A percentile compares a stretch with the other conserved stretches of the same genome.
Evolutionary conservation across 1,284 basidiomycete genomes (phyloP).

Genomic region (Malassezia furfur): DNA sequence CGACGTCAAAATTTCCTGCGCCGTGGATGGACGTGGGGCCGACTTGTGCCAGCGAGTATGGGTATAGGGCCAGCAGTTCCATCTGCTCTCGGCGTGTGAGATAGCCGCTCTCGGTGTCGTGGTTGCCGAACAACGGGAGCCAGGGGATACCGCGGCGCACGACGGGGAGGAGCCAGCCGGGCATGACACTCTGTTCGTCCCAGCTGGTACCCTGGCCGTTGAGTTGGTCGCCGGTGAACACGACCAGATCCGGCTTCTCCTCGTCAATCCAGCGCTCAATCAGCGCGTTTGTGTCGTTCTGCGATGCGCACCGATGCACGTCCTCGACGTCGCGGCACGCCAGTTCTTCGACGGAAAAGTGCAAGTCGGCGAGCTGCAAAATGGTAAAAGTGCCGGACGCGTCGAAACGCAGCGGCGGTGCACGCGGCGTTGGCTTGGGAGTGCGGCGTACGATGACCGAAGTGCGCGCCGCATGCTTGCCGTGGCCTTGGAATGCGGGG

Average conservation of each 20-base stretch:
- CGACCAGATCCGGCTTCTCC: constrained; percentile 79
- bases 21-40: constrained; percentile 66
- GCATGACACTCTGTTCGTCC: constrained; percentile 72
- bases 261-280: constrained; percentile 52
- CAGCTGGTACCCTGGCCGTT: constrained; percentile 67
- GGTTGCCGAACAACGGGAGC: constrained; percentile 81
- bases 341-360: constrained; percentile 33
- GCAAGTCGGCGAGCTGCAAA: constrained; percentile 41
- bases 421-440: constrained; percentile 16
- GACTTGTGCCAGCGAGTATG: constrained; percentile 68
- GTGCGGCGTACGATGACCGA: constrained; percentile 25
- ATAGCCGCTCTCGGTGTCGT: constrained; percentile 49
- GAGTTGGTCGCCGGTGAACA: constrained; percentile 51
- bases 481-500: not conserved
- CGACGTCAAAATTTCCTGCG: constrained; percentile 15
- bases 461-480: not conserved
- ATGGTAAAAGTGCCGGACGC: constrained; percentile 39
- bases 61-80: constrained; percentile 60
- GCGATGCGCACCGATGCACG: constrained; percentile 18
- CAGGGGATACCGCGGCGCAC: constrained; percentile 71
- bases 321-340: constrained; percentile 29
- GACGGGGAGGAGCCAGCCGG: constrained; percentile 72
- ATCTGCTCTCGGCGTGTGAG: constrained; percentile 54
- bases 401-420: constrained; percentile 21
- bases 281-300: constrained; percentile 29